Evolutionary conservation across 345 rosid genomes (phyloP).

Genomic region (Adansonia digitata): DNA sequence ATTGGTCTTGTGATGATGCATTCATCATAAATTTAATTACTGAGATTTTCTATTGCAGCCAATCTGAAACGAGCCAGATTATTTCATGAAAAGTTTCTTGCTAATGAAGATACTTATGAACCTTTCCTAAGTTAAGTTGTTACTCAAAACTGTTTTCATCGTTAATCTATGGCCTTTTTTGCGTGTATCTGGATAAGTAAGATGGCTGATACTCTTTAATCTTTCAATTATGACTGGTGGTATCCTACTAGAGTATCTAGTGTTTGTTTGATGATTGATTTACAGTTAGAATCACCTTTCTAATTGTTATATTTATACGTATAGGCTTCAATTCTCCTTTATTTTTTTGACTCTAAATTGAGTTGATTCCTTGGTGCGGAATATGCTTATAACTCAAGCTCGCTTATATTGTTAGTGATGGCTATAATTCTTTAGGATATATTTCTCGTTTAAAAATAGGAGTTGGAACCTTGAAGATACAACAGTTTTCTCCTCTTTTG

Average conservation of each 20-base stretch:
- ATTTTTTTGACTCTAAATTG: not conserved
- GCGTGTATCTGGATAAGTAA: not conserved
- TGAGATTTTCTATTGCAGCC: slow-evolving; percentile 44
- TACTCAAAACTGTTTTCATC: slow-evolving; percentile 10
- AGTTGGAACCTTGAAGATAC: not conserved
- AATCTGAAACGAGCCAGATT: slow-evolving; percentile 85
- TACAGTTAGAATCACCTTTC: not conserved
- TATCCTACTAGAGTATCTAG: not conserved
- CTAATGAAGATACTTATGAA: slow-evolving; percentile 75
- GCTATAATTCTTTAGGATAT: not conserved
- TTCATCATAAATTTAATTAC: slow-evolving; percentile 15
- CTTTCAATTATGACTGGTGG: not conserved
- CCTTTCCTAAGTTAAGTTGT: slow-evolving; percentile 87
- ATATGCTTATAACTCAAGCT: not conserved
- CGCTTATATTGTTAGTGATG: not conserved
- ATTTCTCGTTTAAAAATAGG: not conserved
- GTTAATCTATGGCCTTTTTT: not conserved
- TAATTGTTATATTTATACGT: not conserved
- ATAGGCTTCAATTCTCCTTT: not conserved
- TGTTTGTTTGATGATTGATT: not conserved
- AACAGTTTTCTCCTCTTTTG: not conserved
- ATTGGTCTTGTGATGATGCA: not conserved
- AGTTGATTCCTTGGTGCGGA: not conserved
- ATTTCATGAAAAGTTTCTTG: slow-evolving; percentile 81
- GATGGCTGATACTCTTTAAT: not conserved